These are phyloP conservation scores for Saraca asoca DNA, from an alignment of 331 rosid species.

Conservation along the genomic window DNA sequence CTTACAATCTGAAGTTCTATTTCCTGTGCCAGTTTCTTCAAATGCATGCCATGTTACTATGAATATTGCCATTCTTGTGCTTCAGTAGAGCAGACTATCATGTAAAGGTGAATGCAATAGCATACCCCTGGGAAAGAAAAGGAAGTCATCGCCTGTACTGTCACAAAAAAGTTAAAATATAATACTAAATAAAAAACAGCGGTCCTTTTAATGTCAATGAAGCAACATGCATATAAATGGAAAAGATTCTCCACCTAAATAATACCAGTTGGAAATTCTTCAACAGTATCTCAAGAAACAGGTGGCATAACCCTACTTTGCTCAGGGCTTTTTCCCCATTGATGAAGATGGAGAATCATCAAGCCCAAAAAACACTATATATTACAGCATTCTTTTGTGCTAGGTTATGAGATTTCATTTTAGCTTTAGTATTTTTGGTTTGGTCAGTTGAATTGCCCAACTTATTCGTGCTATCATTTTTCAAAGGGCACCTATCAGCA, in stretches of 20 bases:
- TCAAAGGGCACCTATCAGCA: slow-evolving; percentile 44
- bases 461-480: slow-evolving; percentile 44
- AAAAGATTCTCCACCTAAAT: slow-evolving; percentile 59
- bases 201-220: slow-evolving; percentile 31
- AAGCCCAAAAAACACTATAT: slow-evolving; percentile 85
- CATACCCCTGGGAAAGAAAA: slow-evolving; percentile 50
- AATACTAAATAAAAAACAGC: slow-evolving; percentile 23
- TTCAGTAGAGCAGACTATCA: slow-evolving; percentile 50
- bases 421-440: slow-evolving; percentile 66
- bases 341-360: slow-evolving; percentile 79
- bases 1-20: slow-evolving; percentile 45
- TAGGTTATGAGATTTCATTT: slow-evolving; percentile 55
- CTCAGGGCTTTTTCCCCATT: slow-evolving; percentile 58
- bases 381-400: slow-evolving; percentile 61
- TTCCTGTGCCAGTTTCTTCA: slow-evolving; percentile 46
- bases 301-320: slow-evolving; percentile 57
- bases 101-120: slow-evolving; percentile 70
- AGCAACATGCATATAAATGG: slow-evolving; percentile 27
- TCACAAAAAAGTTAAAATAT: slow-evolving; percentile 25
- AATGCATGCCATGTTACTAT: slow-evolving; percentile 39
- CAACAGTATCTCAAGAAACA: slow-evolving; percentile 37
- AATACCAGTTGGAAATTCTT: slow-evolving; percentile 54
- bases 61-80: slow-evolving; percentile 39
- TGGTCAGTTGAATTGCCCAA: slow-evolving; percentile 50
- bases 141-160: slow-evolving; percentile 68